Evolutionary conservation across 805 yeast genomes (phyloP), one percentile per base, ranked within the genome.

Genomic region (Metschnikowia gelsemii): DNA sequence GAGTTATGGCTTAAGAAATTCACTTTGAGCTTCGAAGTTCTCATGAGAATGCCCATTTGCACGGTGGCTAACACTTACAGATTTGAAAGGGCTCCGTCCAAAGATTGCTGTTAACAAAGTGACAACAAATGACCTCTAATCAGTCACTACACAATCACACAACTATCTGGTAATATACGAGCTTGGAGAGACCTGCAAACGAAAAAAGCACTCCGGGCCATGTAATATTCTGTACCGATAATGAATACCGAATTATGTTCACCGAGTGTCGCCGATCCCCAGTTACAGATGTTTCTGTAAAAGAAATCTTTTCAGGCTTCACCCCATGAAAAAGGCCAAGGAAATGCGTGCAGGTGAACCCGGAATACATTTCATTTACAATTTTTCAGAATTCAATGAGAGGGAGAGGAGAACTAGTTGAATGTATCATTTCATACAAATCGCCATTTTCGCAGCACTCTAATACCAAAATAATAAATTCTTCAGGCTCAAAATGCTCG

Each of bases 361-460:
- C 86, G 27, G 64, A 62, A 42, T 65, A 62, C 39, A 84, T 51
- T 57, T 82, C 84, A 38, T 64, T 64, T 26, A 78, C 57, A 68
- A 71, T 44, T 62, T 56, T 47, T 62, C 69, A 52, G 58, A 68
- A 50, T 56, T 68, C 56, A 21, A 53, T 39, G 36, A 57, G 48
- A 22, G 46, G 28, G n/a, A 45, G 44, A 19, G 28, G 57, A 52
- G 43, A 38, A 34, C 29, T 33, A 14, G 35, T 33, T 33, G 32
- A 41, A 46, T 65, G 70, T 36, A 75, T 64, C 40, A 74, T 68
- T 54, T 84, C 90, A 55, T 82, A 82, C 37, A 84, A 61, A 49
- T 84, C 90, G 24, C 89, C 89, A 35, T 73, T 68, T 28, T 75
- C 70, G 47, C 85, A 81, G 58, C 76, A 82, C 58, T 84, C 90